Conservation (phyloP, 805 yeast genomes). For the Huiozyma sinensis region DNA sequence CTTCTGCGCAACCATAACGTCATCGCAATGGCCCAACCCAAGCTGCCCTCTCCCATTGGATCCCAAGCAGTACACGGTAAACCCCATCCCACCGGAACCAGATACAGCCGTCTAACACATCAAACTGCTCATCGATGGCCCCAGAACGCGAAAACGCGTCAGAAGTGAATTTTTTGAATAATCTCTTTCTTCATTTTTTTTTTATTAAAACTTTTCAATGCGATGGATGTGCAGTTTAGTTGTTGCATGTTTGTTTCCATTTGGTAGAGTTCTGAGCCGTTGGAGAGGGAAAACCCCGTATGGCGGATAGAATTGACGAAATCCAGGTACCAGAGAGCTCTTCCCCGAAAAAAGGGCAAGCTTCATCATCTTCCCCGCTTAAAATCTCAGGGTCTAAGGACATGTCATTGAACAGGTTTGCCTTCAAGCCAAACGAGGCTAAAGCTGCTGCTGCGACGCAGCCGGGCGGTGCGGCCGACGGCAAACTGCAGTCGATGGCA, state of each 20-base stretch:
- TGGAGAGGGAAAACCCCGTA: background rate
- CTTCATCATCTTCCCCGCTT: conserved; percentile 24
- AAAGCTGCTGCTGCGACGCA: background rate
- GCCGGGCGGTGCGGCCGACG: conserved; percentile 4
- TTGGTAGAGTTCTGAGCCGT: too few relatives aligned
- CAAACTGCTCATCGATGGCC: background rate
- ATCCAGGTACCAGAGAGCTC: conserved; percentile 46
- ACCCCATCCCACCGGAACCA: background rate
- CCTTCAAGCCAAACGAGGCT: conserved; percentile 26
- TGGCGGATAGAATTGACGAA: conserved; percentile 10
- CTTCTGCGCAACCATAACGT: conserved; percentile 27
- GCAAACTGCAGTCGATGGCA: conserved; percentile 8
- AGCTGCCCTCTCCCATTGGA: conserved; percentile 77
- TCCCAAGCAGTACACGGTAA: conserved; percentile 46
- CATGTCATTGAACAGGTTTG: conserved; percentile 31
- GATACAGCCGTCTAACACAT: background rate
- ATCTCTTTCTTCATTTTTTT: background rate
- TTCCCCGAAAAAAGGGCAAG: conserved; percentile 21
- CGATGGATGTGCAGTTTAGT: too few relatives aligned
- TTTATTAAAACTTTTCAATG: background rate
- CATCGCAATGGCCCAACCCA: conserved; percentile 49
- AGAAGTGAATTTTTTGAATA: background rate
- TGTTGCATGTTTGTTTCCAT: too few relatives aligned
- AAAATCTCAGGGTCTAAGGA: conserved; percentile 6
- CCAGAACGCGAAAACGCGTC: background rate